These are phyloP conservation scores for Sparassis latifolia DNA, from an alignment of 1,284 basidiomycete genomes.

Conservation along the genomic window DNA sequence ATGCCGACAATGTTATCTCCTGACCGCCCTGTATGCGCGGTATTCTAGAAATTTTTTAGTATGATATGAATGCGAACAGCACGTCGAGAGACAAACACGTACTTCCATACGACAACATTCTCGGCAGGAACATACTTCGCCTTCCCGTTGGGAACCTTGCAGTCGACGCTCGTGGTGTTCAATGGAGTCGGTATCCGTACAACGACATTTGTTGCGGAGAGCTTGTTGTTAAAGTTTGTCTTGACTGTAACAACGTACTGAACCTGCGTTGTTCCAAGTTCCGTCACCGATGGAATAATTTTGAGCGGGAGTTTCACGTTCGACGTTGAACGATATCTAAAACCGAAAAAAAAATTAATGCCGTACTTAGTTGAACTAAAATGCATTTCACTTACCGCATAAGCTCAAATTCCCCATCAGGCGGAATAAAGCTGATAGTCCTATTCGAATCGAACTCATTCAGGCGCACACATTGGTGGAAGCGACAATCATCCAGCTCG, in stretches of 20 bases:
- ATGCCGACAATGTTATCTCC: constrained; percentile 82
- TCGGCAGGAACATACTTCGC: constrained; percentile 96
- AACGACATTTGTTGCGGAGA: constrained; percentile 90
- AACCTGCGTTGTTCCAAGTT: constrained; percentile 87
- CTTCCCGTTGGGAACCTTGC: constrained; percentile 88
- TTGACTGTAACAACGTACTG: constrained; percentile 89
- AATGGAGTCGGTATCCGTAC: constrained; percentile 93
- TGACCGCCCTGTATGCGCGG: constrained; percentile 89
- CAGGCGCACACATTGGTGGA: constrained; percentile 96
- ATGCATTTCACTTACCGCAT: constrained; percentile 63
- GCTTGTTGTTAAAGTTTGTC: constrained; percentile 86
- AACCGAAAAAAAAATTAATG: no score
- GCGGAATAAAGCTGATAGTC: constrained; percentile 95
- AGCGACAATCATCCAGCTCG: constrained; percentile 95
- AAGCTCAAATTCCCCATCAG: constrained; percentile 98
- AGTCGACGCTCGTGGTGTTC: constrained; percentile 89
- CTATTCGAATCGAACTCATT: constrained; percentile 91
- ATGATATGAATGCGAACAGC: neutral
- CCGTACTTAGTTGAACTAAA: no score
- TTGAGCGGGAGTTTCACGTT: constrained; percentile 94
- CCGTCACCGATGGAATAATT: constrained; percentile 87
- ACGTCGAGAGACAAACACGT: constrained; percentile 24
- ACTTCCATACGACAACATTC: constrained; percentile 98
- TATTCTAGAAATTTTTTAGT: constrained; percentile 51
- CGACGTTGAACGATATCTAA: constrained; percentile 89